These are phyloP conservation scores for Filobasidium uniguttulatum DNA, from an alignment of 1,284 basidiomycete genomes.

Conservation along the genomic window DNA sequence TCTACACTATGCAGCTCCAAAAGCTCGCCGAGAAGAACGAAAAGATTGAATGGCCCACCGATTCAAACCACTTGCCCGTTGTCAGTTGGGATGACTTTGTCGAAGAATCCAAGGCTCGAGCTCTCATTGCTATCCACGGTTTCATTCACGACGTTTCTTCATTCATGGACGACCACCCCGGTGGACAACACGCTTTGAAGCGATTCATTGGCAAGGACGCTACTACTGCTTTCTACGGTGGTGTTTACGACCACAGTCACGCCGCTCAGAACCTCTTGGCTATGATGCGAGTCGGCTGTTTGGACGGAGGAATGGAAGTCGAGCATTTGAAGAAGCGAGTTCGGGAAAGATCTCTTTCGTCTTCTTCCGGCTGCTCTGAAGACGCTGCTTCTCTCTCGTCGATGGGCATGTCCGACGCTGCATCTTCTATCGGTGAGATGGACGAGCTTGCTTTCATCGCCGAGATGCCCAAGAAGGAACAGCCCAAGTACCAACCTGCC, in stretches of 20 bases:
- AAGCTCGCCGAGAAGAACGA: slow-evolving; percentile 58
- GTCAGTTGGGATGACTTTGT: slow-evolving; percentile 66
- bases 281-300: slow-evolving; percentile 79
- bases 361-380: slow-evolving; percentile 24
- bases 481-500: slow-evolving; percentile 31
- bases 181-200: slow-evolving; percentile 52
- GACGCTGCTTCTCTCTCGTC: slow-evolving; percentile 25
- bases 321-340: slow-evolving; percentile 37
- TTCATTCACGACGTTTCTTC: slow-evolving; percentile 78
- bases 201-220: slow-evolving; percentile 65
- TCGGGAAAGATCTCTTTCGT: slow-evolving; percentile 15
- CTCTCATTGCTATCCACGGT: slow-evolving; percentile 67
- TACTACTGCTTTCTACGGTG: slow-evolving; percentile 84
- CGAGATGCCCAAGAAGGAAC: slow-evolving; percentile 21
- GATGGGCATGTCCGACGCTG: slow-evolving; percentile 11
- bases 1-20: slow-evolving; percentile 85
- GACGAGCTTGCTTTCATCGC: slow-evolving; percentile 17
- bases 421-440: slow-evolving; percentile 11
- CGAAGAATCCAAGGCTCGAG: slow-evolving; percentile 58
- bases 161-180: slow-evolving; percentile 86
- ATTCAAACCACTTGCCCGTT: slow-evolving; percentile 59
- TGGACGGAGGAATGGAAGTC: slow-evolving; percentile 62
- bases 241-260: slow-evolving; percentile 85
- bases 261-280: slow-evolving; percentile 66
- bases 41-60: slow-evolving; percentile 57